phyloP scores from a whole-genome alignment of 176 grass and related monocot species.

The Raddia guianensis region DNA sequence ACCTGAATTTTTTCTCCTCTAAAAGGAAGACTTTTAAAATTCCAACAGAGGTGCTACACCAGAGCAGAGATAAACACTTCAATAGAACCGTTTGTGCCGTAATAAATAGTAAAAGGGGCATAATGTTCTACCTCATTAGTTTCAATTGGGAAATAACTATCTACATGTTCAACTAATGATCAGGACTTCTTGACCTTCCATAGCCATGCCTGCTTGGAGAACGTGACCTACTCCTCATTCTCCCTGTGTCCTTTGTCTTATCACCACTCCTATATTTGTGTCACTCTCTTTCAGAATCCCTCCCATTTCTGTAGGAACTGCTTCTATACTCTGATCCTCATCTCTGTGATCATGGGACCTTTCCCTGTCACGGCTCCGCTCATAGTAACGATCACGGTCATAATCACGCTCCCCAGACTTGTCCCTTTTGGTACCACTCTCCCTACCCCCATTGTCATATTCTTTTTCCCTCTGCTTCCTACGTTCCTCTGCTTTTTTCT shows the following conservation, averaged over 20 bases:
- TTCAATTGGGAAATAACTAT: slow-evolving; percentile 64
- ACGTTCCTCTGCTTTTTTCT: slow-evolving; percentile 66
- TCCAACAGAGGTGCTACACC: slow-evolving; percentile 86
- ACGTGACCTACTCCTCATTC: slow-evolving; percentile 68
- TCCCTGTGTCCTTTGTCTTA: slow-evolving; percentile 40
- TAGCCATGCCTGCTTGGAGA: slow-evolving; percentile 74
- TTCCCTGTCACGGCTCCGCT: slow-evolving; percentile 61
- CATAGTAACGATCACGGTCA: slow-evolving; percentile 51
- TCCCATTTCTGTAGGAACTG: slow-evolving; percentile 71
- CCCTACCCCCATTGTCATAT: slow-evolving; percentile 41
- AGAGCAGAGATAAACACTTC: slow-evolving; percentile 61
- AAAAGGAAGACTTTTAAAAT: slow-evolving; percentile 62
- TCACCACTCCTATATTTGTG: slow-evolving; percentile 60
- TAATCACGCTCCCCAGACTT: slow-evolving; percentile 56
- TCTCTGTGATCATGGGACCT: slow-evolving; percentile 60
- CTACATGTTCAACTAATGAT: slow-evolving; percentile 61
- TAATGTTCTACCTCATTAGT: slow-evolving; percentile 85
- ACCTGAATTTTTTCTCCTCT: slow-evolving; percentile 74
- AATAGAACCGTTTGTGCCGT: slow-evolving; percentile 61
- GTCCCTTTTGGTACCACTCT: slow-evolving; percentile 49
- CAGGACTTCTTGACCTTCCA: slow-evolving; percentile 62
- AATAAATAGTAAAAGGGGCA: slow-evolving; percentile 51
- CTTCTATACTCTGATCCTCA: slow-evolving; percentile 54
- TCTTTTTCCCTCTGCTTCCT: slow-evolving; percentile 66
- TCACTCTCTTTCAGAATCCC: slow-evolving; percentile 63